Evolutionary conservation across 164 flowering plant species (phyloP).

Genomic region (Litsea cubeba): DNA sequence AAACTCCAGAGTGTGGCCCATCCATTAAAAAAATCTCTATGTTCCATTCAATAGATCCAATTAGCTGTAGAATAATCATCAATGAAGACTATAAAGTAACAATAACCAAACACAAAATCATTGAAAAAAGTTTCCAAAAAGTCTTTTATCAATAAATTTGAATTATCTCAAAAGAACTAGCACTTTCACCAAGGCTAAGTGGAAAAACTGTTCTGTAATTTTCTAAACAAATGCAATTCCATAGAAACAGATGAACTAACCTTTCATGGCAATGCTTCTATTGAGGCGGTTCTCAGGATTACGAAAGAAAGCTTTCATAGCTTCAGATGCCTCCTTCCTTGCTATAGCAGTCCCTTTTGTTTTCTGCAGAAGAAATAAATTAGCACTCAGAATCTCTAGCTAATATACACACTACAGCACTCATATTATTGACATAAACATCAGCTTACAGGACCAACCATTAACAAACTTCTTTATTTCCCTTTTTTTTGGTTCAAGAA

Average conservation of each 20-base stretch:
- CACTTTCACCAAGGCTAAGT: no score
- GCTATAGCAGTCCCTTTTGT: slow-evolving; percentile 84
- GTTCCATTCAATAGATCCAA: no score
- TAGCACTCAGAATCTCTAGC: background rate
- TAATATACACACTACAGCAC: background rate
- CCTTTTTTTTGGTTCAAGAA: background rate
- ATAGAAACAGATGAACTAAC: slow-evolving; percentile 20
- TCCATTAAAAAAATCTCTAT: no score
- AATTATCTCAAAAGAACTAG: no score
- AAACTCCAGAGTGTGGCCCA: no score
- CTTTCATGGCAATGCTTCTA: slow-evolving; percentile 88
- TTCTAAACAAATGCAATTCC: background rate
- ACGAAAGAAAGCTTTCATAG: slow-evolving; percentile 67
- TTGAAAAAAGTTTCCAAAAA: no score
- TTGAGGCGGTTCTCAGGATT: slow-evolving; percentile 83
- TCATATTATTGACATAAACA: background rate
- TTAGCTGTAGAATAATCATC: no score
- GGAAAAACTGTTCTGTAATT: no score
- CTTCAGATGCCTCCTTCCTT: slow-evolving; percentile 75
- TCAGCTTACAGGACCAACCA: background rate
- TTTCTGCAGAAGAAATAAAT: slow-evolving; percentile 42
- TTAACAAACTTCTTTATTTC: background rate
- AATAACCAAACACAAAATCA: no score
- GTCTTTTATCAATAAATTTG: no score
- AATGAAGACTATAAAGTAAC: no score